phyloP scores from a whole-genome alignment of 495 filamentous ascomycete species.

The Aspergillus egyptiacus region DNA sequence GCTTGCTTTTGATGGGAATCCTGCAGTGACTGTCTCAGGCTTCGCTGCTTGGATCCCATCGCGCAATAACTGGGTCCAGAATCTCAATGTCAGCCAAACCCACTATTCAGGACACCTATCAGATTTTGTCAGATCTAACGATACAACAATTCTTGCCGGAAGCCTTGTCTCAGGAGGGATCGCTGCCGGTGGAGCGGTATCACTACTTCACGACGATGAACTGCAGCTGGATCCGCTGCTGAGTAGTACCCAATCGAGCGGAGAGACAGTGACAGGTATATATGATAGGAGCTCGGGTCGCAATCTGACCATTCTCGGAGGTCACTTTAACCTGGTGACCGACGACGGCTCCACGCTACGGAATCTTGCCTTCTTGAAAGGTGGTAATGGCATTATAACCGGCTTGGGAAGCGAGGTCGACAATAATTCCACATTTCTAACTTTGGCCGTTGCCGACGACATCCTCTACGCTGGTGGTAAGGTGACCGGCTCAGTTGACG shows the following conservation, averaged over 20 bases:
- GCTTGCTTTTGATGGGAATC: constrained; percentile 55
- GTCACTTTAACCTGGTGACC: constrained; percentile 71
- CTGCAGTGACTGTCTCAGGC: constrained; percentile 56
- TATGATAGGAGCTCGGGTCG: constrained; percentile 63
- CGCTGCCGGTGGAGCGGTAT: constrained; percentile 62
- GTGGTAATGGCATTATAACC: constrained; percentile 54
- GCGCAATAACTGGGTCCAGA: constrained; percentile 79
- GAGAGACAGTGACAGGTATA: constrained; percentile 66
- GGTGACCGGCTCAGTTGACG: constrained; percentile 62
- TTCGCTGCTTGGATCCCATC: constrained; percentile 96
- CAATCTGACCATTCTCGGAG: constrained; percentile 84
- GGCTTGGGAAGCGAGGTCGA: constrained; percentile 65
- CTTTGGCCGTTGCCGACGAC: constrained; percentile 61
- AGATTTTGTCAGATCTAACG: constrained; percentile 56
- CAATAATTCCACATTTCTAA: constrained; percentile 64
- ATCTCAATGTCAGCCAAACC: constrained; percentile 60
- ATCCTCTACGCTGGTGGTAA: constrained; percentile 77
- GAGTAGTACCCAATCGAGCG: constrained; percentile 51
- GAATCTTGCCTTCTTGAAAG: constrained; percentile 73
- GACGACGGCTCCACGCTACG: constrained; percentile 64
- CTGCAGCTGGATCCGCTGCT: constrained; percentile 53
- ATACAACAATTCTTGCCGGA: constrained; percentile 67
- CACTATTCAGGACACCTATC: constrained; percentile 65
- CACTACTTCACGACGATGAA: constrained; percentile 46
- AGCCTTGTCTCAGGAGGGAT: constrained; percentile 66